These are phyloP conservation scores for Angomonas ambiguus DNA, from an alignment of 208 protist species.

Conservation along the genomic window DNA sequence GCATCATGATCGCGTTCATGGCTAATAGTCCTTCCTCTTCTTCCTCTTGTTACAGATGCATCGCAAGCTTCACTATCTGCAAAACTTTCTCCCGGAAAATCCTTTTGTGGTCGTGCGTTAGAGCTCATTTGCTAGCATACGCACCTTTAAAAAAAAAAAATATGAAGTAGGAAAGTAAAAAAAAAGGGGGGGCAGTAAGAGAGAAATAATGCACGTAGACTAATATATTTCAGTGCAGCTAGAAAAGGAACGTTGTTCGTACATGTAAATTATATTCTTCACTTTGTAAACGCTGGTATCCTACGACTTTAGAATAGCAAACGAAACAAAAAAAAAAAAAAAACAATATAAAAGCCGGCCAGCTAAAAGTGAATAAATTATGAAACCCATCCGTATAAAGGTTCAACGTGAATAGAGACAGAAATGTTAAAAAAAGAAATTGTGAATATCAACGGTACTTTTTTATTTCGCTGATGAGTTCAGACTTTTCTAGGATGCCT, in stretches of 20 bases:
- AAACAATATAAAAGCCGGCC: constrained; percentile 1
- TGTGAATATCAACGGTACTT: constrained; percentile 29
- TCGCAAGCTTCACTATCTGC: neutral
- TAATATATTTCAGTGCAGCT: too few relatives aligned
- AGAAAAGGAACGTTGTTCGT: too few relatives aligned
- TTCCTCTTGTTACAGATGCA: neutral
- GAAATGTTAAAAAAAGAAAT: constrained; percentile 1
- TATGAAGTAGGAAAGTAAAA: too few relatives aligned
- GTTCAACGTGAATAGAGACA: neutral
- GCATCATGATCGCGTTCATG: constrained; percentile 40
- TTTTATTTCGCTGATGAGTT: constrained; percentile 49
- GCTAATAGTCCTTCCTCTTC: constrained; percentile 6
- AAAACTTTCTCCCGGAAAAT: too few relatives aligned
- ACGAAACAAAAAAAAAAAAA: constrained; percentile 4
- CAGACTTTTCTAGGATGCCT: constrained; percentile 50
- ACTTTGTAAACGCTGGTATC: neutral
- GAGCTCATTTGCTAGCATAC: too few relatives aligned
- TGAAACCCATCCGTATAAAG: too few relatives aligned
- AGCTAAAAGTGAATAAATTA: constrained; percentile 12
- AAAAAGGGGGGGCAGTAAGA: too few relatives aligned
- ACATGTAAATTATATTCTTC: neutral
- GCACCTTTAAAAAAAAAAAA: too few relatives aligned
- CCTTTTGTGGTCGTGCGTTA: too few relatives aligned
- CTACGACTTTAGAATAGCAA: neutral
- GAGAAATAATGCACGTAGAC: too few relatives aligned